Evolutionary conservation across 2,329 filamentous ascomycete species (phyloP).

Genomic region (Claviceps maximensis): DNA sequence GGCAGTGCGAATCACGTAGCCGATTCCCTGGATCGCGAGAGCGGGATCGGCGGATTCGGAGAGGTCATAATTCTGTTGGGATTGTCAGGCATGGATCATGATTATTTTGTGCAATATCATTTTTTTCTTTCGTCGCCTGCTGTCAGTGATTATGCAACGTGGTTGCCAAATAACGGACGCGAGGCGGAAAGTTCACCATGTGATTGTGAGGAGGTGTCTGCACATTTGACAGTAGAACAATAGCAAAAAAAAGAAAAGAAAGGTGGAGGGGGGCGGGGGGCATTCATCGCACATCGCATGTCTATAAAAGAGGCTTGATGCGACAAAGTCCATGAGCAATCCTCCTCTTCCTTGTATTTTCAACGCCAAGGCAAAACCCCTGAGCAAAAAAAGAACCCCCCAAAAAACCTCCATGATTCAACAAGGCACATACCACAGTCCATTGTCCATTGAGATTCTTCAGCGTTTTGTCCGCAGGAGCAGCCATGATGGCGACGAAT

Average conservation of each 20-base stretch:
- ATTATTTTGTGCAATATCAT: no score
- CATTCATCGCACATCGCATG: no score
- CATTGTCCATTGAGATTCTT: conserved; percentile 57
- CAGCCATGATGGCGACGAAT: conserved; percentile 44
- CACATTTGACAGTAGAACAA: no score
- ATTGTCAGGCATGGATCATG: background rate
- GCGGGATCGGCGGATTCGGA: conserved; percentile 57
- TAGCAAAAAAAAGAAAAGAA: no score
- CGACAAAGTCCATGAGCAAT: no score
- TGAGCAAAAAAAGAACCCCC: background rate
- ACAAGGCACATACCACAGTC: conserved; percentile 44
- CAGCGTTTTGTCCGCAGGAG: conserved; percentile 52
- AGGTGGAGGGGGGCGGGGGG: no score
- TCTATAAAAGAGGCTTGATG: no score
- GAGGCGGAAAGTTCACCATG: no score
- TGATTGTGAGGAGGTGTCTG: no score
- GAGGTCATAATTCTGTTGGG: conserved; percentile 55
- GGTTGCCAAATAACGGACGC: background rate
- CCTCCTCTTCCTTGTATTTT: no score
- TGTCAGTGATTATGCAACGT: background rate
- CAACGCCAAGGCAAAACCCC: background rate
- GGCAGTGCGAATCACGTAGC: conserved; percentile 60
- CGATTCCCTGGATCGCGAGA: conserved; percentile 58
- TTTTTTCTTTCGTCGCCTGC: background rate
- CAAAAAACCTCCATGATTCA: no score